Base-by-base conservation (phyloP, 169 alveolate species). In the Eimeria tenella region DNA sequence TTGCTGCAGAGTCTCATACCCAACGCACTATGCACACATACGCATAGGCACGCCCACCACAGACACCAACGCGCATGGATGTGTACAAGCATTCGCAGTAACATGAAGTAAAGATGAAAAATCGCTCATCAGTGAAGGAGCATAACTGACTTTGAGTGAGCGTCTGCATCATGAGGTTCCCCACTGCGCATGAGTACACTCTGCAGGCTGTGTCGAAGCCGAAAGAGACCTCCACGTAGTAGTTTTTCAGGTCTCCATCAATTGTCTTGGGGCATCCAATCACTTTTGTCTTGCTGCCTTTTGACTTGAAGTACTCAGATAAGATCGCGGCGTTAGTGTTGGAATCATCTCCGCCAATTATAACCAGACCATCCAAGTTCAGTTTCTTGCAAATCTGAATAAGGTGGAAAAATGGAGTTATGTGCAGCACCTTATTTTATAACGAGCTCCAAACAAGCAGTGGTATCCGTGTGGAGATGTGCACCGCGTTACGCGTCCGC, bases 311-410 rank as follows among this genome's bases (percentile, higher is more conserved):
- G 95, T 99, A 99, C 93, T 99, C 99, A 21, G 99, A 99, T 55
- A 99, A 95, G 63, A 99, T 96, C 17, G 99, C 99, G 11, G 99
- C 99, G 95, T 99, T 99, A 53, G 99, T 98, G 96, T 99, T 99
- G 11, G 99, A 99, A 73, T 99, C 99, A 95, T 99, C 99, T 11
- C 99, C 99, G 7, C 99, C 99, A 62, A 99, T 98, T 53, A 99
- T 98, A 73, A 99, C 99, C 88, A 99, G 96, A 17, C 99, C 99
- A 93, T 99, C 98, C 79, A 99, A 96, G 92, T 98, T 98, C 50
- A 99, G 97, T 56, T 98, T 98, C 60, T 96, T 95, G 95, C 98
- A 96, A 81, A 92, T 52, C 93, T 86, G 19, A 4, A 81, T 50
- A 79, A 84, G 62, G 2, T 31, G 42, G 42, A 31, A 31, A 31